A percentile compares a stretch with the other conserved stretches of the same genome.
phyloP scores from a whole-genome alignment of 306 rosid genomes.

The Cicer chorassanicum region DNA sequence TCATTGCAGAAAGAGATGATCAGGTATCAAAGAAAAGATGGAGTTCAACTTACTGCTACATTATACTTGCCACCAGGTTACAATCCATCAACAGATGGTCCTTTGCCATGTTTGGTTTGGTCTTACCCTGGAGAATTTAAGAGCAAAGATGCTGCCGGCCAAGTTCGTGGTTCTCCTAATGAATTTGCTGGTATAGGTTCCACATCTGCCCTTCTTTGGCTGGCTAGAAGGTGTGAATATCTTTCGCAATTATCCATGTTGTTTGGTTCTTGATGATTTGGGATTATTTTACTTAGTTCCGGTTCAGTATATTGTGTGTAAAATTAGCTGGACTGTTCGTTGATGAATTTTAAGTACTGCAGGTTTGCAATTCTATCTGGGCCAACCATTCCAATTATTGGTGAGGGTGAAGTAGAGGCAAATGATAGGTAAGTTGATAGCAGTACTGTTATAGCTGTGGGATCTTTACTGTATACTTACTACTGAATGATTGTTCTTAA shows the following conservation, averaged over 20 bases:
- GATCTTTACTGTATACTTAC: conserved; percentile 15
- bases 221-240: conserved; percentile 75
- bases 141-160: conserved; percentile 99
- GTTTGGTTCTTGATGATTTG: conserved; percentile 37
- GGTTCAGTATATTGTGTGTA: conserved; percentile 37
- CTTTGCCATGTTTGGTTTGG: conserved; percentile 97
- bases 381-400: conserved; percentile 96
- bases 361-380: conserved; percentile 96
- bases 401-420: conserved; percentile 95
- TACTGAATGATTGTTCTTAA: conserved; percentile 33
- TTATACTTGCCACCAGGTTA: conserved; percentile 93
- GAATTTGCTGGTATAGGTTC: conserved; percentile 97
- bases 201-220: conserved; percentile 97
- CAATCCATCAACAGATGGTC: conserved; percentile 85
- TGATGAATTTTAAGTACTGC: conserved; percentile 52
- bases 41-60: conserved; percentile 97
- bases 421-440: conserved; percentile 77
- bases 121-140: conserved; percentile 99
- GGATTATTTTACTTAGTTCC: conserved; percentile 19
- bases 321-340: conserved; percentile 44
- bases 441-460: conserved; percentile 37
- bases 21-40: conserved; percentile 94
- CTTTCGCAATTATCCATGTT: conserved; percentile 35
- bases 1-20: conserved; percentile 97
- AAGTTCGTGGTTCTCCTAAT: conserved; percentile 98